Evolutionary conservation across 345 rosid genomes (phyloP), one percentile per base, ranked within the genome.

Genomic region (Combretum micranthum): DNA sequence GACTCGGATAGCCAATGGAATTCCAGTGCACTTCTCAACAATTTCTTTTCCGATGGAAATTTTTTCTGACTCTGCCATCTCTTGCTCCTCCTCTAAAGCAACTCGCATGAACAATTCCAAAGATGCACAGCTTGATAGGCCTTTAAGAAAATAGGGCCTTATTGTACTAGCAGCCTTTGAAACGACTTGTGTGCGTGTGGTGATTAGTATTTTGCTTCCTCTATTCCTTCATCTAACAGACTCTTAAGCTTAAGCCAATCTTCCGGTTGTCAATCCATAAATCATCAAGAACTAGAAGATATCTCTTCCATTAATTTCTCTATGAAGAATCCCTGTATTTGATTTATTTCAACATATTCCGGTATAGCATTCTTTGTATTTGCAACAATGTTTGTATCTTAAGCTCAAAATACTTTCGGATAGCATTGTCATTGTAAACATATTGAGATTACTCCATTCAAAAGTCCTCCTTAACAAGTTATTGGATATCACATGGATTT

Each of bases 401-500:
- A 2, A 15, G 18, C 1, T 62, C 67, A 57, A 62, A 68, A 32
- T 19, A n/a, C 32, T 3, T 8, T 2, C 17, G 12, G 15, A 62
- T 39, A 15, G 2, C 22, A 20, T 47, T 63, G 25, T 57, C 46
- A 3, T 47, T 52, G 14, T 20, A 68, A 0, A 47, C 44, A 18
- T 53, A 15, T 13, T 43, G 67, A 42, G 71, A 54, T 25, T 25
- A 20, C 16, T n/a, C 3, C 4, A 64, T 68, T 4, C 3, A 42
- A 9, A 69, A 52, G 1, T 44, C 53, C 0, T 11, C 8, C 15
- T 17, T 73, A 12, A 49, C 42, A 14, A 25, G 4, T 0, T 55
- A 48, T 12, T 73, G 73, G 70, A 64, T 60, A 14, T 67, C 73
- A 52, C 60, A 57, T 57, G 73, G 73, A 47, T 37, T 64, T 44